phyloP scores from a whole-genome alignment of 768 basidiomycete species.

The Naganishia onofrii region DNA sequence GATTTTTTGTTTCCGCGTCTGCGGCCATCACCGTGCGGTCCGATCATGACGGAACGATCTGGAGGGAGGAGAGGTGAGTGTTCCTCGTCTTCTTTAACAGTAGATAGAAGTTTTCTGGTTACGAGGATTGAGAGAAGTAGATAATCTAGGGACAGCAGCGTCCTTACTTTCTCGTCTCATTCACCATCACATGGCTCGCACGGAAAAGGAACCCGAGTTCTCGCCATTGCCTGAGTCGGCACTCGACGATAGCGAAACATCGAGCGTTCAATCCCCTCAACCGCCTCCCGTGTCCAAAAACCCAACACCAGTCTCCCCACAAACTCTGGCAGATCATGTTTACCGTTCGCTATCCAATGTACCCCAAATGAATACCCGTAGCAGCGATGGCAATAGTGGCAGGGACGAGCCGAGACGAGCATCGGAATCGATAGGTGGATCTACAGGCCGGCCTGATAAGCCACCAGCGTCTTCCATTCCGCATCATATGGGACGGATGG shows the following conservation, averaged over 20 bases:
- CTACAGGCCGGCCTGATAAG: not conserved
- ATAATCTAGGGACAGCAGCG: not conserved
- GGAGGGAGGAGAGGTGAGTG: no score
- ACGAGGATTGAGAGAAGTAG: no score
- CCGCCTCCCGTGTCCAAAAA: slow-evolving; percentile 5
- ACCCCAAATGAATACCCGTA: not conserved
- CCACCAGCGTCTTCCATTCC: slow-evolving; percentile 19
- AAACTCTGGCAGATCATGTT: slow-evolving; percentile 11
- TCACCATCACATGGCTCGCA: not conserved
- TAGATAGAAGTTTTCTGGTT: no score
- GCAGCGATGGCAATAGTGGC: not conserved
- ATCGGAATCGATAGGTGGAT: slow-evolving; percentile 4
- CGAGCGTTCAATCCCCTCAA: not conserved
- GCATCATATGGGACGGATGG: slow-evolving; percentile 9
- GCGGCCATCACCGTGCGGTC: not conserved
- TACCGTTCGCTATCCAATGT: slow-evolving; percentile 1
- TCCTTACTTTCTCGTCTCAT: no score
- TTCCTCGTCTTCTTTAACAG: no score
- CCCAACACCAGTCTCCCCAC: slow-evolving; percentile 11
- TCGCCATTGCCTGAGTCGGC: slow-evolving; percentile 7
- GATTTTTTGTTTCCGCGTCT: not conserved
- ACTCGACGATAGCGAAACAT: slow-evolving; percentile 11
- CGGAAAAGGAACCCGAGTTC: slow-evolving; percentile 2
- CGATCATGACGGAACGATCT: slow-evolving; percentile 2
- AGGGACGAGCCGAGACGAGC: slow-evolving; percentile 3